phyloP scores from a whole-genome alignment of 768 basidiomycete genomes.

The Suillus clintonianus region DNA sequence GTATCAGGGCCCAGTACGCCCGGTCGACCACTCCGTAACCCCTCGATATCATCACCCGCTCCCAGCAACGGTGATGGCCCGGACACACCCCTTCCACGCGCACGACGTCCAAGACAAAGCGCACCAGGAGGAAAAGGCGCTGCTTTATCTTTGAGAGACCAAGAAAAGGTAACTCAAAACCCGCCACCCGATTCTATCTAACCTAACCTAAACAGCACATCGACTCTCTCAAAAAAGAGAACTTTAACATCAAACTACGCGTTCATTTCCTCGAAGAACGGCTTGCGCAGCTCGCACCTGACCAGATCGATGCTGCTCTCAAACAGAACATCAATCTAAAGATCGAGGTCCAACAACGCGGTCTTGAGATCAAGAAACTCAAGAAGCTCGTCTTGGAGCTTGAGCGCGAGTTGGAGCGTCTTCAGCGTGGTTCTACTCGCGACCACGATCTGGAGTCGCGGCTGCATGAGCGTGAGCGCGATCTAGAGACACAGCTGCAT shows the following conservation, averaged over 20 bases:
- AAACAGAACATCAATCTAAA: slow-evolving; percentile 94
- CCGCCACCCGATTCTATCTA: slow-evolving; percentile 1
- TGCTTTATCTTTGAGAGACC: slow-evolving; percentile 85
- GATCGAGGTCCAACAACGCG: slow-evolving; percentile 86
- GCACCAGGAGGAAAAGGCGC: slow-evolving; percentile 32
- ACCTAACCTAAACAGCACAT: slow-evolving; percentile 63
- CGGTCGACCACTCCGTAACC: slow-evolving; percentile 43
- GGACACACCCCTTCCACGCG: slow-evolving; percentile 53
- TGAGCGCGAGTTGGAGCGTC: slow-evolving; percentile 75
- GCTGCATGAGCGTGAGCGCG: slow-evolving; percentile 30
- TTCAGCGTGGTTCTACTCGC: slow-evolving; percentile 46
- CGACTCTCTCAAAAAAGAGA: slow-evolving; percentile 94
- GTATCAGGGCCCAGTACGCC: slow-evolving; percentile 57
- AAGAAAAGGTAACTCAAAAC: slow-evolving; percentile 77
- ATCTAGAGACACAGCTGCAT: slow-evolving; percentile 37
- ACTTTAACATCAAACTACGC: slow-evolving; percentile 94
- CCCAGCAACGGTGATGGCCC: slow-evolving; percentile 51
- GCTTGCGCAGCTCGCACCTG: slow-evolving; percentile 84
- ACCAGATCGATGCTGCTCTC: slow-evolving; percentile 88
- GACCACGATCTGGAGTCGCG: slow-evolving; percentile 37
- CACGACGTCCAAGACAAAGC: slow-evolving; percentile 42
- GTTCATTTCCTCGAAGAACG: slow-evolving; percentile 96
- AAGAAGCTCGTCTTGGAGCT: slow-evolving; percentile 87
- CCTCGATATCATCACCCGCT: slow-evolving; percentile 51
- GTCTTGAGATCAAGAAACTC: slow-evolving; percentile 88